A percentile compares a stretch with the other conserved stretches of the same genome.
Evolutionary conservation across 768 basidiomycete genomes (phyloP).

Genomic region (Russula emetica): DNA sequence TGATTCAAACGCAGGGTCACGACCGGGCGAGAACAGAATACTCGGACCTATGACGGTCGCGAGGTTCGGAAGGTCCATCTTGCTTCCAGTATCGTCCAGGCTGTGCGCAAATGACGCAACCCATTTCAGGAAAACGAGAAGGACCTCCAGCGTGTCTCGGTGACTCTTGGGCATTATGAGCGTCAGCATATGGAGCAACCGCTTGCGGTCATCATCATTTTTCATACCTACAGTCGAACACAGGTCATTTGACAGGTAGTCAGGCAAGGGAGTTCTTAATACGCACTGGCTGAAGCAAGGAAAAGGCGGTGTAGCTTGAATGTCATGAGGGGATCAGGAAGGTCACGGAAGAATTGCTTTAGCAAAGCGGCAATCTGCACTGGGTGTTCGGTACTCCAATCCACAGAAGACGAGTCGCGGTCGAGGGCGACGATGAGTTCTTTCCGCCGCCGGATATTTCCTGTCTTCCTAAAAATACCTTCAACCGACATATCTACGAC

Average conservation of each 20-base stretch:
- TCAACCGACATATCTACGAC: slow-evolving; percentile 93
- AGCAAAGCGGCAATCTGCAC: slow-evolving; percentile 95
- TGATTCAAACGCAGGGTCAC: slow-evolving; percentile 86
- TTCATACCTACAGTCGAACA: slow-evolving; percentile 56
- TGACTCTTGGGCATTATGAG: slow-evolving; percentile 88
- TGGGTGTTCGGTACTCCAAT: slow-evolving; percentile 90
- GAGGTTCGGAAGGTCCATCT: slow-evolving; percentile 95
- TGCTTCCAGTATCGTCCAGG: slow-evolving; percentile 94
- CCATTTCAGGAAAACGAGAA: slow-evolving; percentile 99
- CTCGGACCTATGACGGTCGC: slow-evolving; percentile 98
- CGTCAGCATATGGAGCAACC: slow-evolving; percentile 80
- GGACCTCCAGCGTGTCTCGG: slow-evolving; percentile 94
- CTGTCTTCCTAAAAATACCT: slow-evolving; percentile 97
- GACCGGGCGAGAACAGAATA: slow-evolving; percentile 85
- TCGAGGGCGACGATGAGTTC: slow-evolving; percentile 91
- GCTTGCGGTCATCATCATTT: slow-evolving; percentile 70
- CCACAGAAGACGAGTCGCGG: slow-evolving; percentile 87
- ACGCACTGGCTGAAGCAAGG: slow-evolving; percentile 83
- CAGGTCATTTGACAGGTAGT: slow-evolving; percentile 21
- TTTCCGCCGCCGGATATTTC: slow-evolving; percentile 90
- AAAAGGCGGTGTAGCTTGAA: slow-evolving; percentile 89
- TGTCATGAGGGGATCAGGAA: slow-evolving; percentile 95
- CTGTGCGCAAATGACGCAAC: slow-evolving; percentile 98
- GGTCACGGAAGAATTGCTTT: slow-evolving; percentile 94
- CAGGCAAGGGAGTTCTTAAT: neutral